These are phyloP conservation scores for Huntiella omanensis DNA, from an alignment of 2,329 filamentous ascomycete genomes.

Conservation along the genomic window DNA sequence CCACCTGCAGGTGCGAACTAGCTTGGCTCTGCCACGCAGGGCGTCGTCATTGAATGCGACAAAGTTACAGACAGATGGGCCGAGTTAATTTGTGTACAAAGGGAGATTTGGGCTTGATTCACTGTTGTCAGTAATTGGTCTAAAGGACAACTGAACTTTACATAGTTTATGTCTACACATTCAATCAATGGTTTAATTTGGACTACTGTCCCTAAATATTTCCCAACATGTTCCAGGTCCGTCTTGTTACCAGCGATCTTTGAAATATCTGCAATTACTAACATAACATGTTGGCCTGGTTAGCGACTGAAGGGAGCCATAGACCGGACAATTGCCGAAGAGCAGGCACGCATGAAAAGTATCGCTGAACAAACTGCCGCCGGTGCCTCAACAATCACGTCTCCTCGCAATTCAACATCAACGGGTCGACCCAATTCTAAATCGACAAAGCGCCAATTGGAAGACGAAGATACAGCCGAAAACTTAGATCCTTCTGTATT, in stretches of 20 bases:
- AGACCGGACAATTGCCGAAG: constrained; percentile 74
- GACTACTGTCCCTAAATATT: too few species aligned
- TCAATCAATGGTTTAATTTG: too few species aligned
- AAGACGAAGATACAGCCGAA: constrained; percentile 20
- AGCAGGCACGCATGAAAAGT: constrained; percentile 60
- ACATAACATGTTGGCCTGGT: background rate
- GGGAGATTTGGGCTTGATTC: too few species aligned
- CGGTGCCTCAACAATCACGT: constrained; percentile 20
- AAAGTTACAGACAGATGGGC: too few species aligned
- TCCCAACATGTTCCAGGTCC: constrained; percentile 13
- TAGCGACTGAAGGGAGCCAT: constrained; percentile 72
- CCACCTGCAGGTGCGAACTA: background rate
- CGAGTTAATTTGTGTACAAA: too few species aligned
- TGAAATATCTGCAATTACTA: background rate
- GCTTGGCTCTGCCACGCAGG: background rate
- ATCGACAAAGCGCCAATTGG: constrained; percentile 18
- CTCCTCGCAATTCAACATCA: constrained; percentile 20
- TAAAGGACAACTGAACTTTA: too few species aligned
- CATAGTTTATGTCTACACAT: too few species aligned
- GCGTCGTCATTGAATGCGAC: background rate
- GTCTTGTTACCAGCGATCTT: background rate
- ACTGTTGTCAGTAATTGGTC: too few species aligned
- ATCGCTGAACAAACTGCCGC: constrained; percentile 26
- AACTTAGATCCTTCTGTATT: constrained; percentile 76
- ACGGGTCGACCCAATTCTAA: constrained; percentile 12